Conservation (phyloP, 1,139 yeast genomes). For the Kodamaea ohmeri region DNA sequence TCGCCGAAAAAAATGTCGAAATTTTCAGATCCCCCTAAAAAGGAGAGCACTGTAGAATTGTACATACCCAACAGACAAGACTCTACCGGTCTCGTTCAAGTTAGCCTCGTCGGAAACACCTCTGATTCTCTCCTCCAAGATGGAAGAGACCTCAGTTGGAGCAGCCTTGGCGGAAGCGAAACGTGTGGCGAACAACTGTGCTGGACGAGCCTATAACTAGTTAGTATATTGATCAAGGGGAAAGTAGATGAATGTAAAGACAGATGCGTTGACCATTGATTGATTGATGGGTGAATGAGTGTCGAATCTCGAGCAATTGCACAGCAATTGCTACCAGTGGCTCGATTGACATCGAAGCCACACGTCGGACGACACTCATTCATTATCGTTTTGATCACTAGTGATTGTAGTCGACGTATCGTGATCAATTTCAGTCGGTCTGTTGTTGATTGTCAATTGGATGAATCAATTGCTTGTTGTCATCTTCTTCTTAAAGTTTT, state of each 20-base stretch:
- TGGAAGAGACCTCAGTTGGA: slow-evolving; percentile 98
- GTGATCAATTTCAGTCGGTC: background rate
- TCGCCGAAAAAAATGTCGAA: slow-evolving; percentile 7
- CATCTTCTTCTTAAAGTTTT: background rate
- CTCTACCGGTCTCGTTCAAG: slow-evolving; percentile 99
- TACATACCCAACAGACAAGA: slow-evolving; percentile 73
- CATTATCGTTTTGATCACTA: too few relatives aligned
- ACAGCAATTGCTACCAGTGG: too few relatives aligned
- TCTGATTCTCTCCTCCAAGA: slow-evolving; percentile 98
- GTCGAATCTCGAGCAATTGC: background rate
- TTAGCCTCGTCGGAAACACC: slow-evolving; percentile 97
- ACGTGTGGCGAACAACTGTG: slow-evolving; percentile 62
- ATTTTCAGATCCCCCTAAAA: slow-evolving; percentile 5
- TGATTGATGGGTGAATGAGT: background rate
- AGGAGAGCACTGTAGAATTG: slow-evolving; percentile 1
- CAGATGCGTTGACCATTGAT: background rate
- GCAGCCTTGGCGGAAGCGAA: slow-evolving; percentile 97
- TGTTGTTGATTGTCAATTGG: background rate
- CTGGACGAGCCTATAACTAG: slow-evolving; percentile 63
- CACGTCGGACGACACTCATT: too few relatives aligned
- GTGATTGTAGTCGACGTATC: background rate
- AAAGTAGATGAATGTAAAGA: too few relatives aligned
- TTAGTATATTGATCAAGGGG: slow-evolving; percentile 8
- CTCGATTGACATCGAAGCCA: too few relatives aligned
- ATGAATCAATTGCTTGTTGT: slow-evolving; percentile 2